phyloP scores from a whole-genome alignment of 805 yeast genomes.

The Ogataea angusta region DNA sequence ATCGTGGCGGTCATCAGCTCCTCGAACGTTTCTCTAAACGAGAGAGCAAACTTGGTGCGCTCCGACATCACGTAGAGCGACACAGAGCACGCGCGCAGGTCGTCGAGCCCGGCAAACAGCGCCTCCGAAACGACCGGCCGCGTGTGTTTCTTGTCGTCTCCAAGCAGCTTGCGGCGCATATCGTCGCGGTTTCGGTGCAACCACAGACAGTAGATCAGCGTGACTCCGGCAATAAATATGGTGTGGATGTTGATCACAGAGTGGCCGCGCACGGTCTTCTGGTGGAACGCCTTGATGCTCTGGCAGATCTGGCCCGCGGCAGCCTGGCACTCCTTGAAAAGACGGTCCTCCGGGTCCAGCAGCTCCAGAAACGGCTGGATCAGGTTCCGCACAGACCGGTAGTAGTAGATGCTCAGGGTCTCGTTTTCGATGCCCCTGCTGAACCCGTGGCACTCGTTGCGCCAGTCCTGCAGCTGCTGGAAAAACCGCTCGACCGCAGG shows the following conservation, averaged over 20 bases:
- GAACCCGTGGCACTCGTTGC: slow-evolving; percentile 48
- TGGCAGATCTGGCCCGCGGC: slow-evolving; percentile 72
- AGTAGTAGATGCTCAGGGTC: slow-evolving; percentile 56
- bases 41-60: slow-evolving; percentile 57
- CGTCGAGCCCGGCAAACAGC: slow-evolving; percentile 55
- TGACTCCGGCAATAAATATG: slow-evolving; percentile 66
- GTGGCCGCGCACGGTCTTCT: slow-evolving; percentile 59
- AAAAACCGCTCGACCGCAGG: slow-evolving; percentile 50
- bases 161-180: slow-evolving; percentile 48
- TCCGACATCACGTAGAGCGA: slow-evolving; percentile 66
- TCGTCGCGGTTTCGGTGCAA: slow-evolving; percentile 60
- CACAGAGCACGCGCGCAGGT: slow-evolving; percentile 61
- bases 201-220: slow-evolving; percentile 65
- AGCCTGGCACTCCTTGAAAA: slow-evolving; percentile 65
- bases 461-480: slow-evolving; percentile 56
- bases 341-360: slow-evolving; percentile 55
- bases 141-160: slow-evolving; percentile 58
- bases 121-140: slow-evolving; percentile 55
- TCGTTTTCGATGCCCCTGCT: slow-evolving; percentile 52
- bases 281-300: slow-evolving; percentile 59
- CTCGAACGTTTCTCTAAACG: slow-evolving; percentile 66
- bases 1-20: slow-evolving; percentile 63
- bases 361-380: slow-evolving; percentile 64
- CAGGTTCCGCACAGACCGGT: slow-evolving; percentile 54
- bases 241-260: slow-evolving; percentile 67